Percentiles rank a stretch among this genome's conserved stretches.
These are phyloP conservation scores for Gentiana dahurica DNA, from an alignment of 257 asterid species.

Conservation along the genomic window DNA sequence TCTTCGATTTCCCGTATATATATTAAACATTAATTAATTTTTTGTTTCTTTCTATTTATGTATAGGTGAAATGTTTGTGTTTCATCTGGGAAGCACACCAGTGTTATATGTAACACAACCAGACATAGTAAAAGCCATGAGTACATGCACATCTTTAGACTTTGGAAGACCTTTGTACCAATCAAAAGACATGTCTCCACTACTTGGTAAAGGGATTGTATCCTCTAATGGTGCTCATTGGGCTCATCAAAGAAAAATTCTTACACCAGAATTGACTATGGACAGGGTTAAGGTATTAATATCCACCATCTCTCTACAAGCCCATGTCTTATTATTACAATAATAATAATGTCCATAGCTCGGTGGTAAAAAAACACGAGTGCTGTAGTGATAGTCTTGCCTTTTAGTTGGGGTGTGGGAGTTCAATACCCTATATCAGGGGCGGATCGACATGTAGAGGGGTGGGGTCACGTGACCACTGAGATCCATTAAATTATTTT, in stretches of 20 bases:
- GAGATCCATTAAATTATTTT: too few relatives aligned
- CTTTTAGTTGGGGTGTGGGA: too few relatives aligned
- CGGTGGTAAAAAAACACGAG: too few relatives aligned
- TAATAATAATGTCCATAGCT: too few relatives aligned
- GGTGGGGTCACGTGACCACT: too few relatives aligned
- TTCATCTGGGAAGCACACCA: slow-evolving; percentile 18
- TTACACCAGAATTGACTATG: slow-evolving; percentile 31
- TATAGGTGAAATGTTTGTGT: slow-evolving; percentile 24
- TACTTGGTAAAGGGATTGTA: slow-evolving; percentile 29
- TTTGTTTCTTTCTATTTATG: not conserved
- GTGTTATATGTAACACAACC: slow-evolving; percentile 20
- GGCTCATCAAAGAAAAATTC: slow-evolving; percentile 29
- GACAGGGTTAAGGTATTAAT: slow-evolving; percentile 30
- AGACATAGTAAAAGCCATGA: slow-evolving; percentile 29
- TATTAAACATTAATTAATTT: too few relatives aligned
- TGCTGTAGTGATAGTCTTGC: too few relatives aligned
- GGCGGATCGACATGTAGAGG: too few relatives aligned
- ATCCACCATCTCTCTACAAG: too few relatives aligned
- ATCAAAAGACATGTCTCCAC: slow-evolving; percentile 17
- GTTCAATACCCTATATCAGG: too few relatives aligned
- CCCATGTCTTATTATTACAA: too few relatives aligned
- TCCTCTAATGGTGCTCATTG: slow-evolving; percentile 24
- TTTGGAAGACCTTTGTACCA: slow-evolving; percentile 30
- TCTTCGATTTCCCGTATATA: too few relatives aligned
- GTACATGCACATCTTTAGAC: slow-evolving; percentile 27